phyloP scores from a whole-genome alignment of 169 alveolate species.

The Perkinsus olseni region DNA sequence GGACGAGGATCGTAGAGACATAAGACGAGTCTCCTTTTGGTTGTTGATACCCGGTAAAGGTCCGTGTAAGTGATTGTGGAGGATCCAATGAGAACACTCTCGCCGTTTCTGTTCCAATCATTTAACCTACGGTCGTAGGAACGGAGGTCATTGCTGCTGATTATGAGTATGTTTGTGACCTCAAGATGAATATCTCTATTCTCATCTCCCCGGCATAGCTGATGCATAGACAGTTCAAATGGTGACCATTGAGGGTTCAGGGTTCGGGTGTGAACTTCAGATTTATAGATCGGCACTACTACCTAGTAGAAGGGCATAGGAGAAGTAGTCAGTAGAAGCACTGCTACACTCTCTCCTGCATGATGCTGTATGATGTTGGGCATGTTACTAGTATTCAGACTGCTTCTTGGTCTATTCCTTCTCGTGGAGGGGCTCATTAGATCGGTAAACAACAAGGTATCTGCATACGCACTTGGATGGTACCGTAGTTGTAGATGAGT shows the following conservation, averaged over 20 bases:
- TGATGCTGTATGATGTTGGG: no score
- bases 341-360: no score
- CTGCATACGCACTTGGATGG: not conserved
- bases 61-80: not conserved
- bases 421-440: not conserved
- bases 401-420: no score
- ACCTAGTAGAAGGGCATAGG: not conserved
- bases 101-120: not conserved
- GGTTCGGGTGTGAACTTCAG: not conserved
- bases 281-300: not conserved
- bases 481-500: not conserved
- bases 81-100: not conserved
- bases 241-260: not conserved
- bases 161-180: not conserved
- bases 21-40: not conserved
- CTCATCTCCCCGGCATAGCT: constrained; percentile 10
- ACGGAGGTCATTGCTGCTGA: not conserved
- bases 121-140: not conserved
- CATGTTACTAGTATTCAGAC: no score
- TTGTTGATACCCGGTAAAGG: not conserved
- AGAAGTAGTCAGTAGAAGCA: not conserved
- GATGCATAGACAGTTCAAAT: not conserved
- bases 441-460: not conserved
- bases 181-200: not conserved
- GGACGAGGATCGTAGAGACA: not conserved